Percentiles rank a stretch among this genome's conserved stretches.
These are phyloP conservation scores for Russula earlei DNA, from an alignment of 768 basidiomycete genomes.

Conservation along the genomic window DNA sequence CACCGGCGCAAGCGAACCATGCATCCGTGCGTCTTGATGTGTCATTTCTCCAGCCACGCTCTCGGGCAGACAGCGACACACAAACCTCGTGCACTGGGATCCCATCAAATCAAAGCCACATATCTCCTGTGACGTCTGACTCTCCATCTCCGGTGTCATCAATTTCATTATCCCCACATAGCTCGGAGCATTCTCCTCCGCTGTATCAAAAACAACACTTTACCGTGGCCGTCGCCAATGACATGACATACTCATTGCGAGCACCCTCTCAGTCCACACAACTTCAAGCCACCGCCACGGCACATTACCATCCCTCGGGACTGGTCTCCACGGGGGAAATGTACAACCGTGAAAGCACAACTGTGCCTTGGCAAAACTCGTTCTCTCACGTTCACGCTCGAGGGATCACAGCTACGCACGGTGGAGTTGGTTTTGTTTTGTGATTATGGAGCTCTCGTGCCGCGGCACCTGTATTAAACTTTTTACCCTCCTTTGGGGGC, in stretches of 20 bases:
- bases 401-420: neutral
- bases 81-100: neutral
- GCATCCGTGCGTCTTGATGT: conserved; percentile 1
- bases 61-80: neutral
- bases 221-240: neutral
- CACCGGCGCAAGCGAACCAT: neutral
- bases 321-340: neutral
- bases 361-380: conserved; percentile 6
- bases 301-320: conserved; percentile 1
- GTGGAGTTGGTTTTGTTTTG: conserved; percentile 4
- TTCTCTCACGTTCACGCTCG: neutral
- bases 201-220: conserved; percentile 12
- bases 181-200: conserved; percentile 14
- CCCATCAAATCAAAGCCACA: neutral
- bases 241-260: conserved; percentile 2
- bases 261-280: conserved; percentile 3
- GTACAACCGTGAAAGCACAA: conserved; percentile 1
- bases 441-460: neutral
- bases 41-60: conserved; percentile 7
- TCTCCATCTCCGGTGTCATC: conserved; percentile 20
- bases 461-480: neutral
- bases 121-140: conserved; percentile 5
- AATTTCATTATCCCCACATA: conserved; percentile 16
- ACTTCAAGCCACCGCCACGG: neutral
- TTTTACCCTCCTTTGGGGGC: neutral